Evolutionary conservation across 768 basidiomycete genomes (phyloP), one percentile per base, ranked within the genome.

Genomic region (Russula ochroleuca): DNA sequence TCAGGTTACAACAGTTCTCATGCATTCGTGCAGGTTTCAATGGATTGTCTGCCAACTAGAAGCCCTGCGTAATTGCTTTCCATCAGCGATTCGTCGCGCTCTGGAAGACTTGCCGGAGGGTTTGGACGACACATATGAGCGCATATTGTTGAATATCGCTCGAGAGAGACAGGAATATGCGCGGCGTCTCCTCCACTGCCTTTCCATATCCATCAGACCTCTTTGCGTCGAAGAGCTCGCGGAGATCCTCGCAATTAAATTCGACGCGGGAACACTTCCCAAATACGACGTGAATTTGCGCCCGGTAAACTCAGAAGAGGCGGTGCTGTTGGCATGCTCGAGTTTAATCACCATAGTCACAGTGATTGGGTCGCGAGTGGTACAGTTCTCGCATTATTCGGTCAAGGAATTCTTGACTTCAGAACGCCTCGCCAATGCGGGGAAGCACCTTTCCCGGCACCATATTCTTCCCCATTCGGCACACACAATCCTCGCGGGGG

Each of bases 11-110:
- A n/a, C 1, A 8, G 15, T 31, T 10, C 40, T 56, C 25, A n/a
- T n/a, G 43, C 38, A 41, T 5, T 28, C 23, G 19, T 19, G 3
- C n/a, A n/a, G 54, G 54, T 56, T 56, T 56, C 40, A 40, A 0
- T 56, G 54, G 54, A 14, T 56, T 2, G 23, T 56, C 10, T 56
- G 54, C 9, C 54, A 56, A n/a, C 19, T 43, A 31, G 54, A 56
- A 10, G 9, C 1, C 9, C 40, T 56, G 25, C 23, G 25, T 19
- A 13, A 19, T 3, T 25, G 53, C 14, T 38, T 54, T 15, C 53
- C 53, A 37, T 54, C 53, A 25, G 37, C 54, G 15, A 40, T 55
- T 10, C 38, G 23, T 25, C 21, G 3, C 7, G 37, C 23, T 17
- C 38, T 55, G 15, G 23, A 55, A 28, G 53, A 41, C 37, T 25